phyloP scores from a whole-genome alignment of 1,139 yeast genomes.

The Groenewaldozyma sp. region DNA sequence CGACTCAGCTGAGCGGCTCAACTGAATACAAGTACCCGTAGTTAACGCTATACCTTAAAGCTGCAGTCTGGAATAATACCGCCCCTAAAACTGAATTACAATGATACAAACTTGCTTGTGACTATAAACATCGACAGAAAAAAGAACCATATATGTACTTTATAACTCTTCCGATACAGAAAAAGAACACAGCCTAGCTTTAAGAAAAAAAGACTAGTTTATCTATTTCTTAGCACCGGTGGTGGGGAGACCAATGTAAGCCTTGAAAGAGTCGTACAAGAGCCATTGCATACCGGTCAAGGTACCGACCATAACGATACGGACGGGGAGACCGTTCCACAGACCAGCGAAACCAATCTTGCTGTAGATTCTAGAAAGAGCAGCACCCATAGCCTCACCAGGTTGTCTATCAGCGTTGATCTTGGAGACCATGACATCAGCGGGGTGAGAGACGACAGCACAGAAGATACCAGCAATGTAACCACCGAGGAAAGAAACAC shows the following conservation, averaged over 20 bases:
- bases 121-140: no score
- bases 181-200: no score
- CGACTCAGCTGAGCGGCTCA: no score
- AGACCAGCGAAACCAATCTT: slow-evolving; percentile 82
- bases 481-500: slow-evolving; percentile 89
- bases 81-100: no score
- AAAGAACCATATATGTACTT: no score
- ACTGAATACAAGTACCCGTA: no score
- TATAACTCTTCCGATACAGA: no score
- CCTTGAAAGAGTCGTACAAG: slow-evolving; percentile 89
- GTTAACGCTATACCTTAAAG: no score
- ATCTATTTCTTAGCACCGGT: slow-evolving; percentile 41
- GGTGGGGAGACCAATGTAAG: slow-evolving; percentile 83
- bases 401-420: slow-evolving; percentile 66
- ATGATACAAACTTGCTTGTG: no score
- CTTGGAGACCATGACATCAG: slow-evolving; percentile 94
- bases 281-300: slow-evolving; percentile 96
- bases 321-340: slow-evolving; percentile 91
- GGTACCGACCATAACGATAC: slow-evolving; percentile 95
- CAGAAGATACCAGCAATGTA: slow-evolving; percentile 94
- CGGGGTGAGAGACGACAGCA: slow-evolving; percentile 92
- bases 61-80: no score
- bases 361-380: slow-evolving; percentile 62
- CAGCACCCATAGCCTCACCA: slow-evolving; percentile 57
- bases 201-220: no score